Base-by-base conservation (phyloP, 495 filamentous ascomycete genomes). In the Penicillium robsamsonii region DNA sequence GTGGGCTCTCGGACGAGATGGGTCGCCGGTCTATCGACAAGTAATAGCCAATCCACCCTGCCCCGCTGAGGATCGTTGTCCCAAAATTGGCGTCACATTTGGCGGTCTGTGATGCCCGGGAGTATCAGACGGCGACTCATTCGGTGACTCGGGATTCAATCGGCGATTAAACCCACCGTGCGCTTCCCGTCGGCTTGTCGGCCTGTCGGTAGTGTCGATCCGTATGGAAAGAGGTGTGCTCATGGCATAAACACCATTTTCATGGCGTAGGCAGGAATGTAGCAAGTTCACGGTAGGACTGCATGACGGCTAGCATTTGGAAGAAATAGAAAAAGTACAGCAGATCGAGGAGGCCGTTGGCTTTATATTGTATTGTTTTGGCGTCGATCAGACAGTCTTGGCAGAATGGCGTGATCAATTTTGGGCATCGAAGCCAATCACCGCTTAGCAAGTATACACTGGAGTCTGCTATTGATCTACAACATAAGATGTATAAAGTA, bases 391-490 rank as follows among this genome's bases (percentile, higher is more conserved):
- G 53, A 15, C 13, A 53, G 66, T 17, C 71, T 76, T 75, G 74
- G 74, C 74, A 55, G 25, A 71, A 76, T 74, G 66, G 71, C 73
- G 71, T 76, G 73, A 67, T 76, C 62, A 35, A 46, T 18, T 38
- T 29, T 6, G 8, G 55, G 60, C 55, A 55, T 27, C 20, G 15
- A 51, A 50, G 35, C 56, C 33, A 56, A 58, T 43, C 45, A 46
- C 15, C 37, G 29, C n/a, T 11, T 24, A 20, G 43, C 18, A 50
- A 45, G 11, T 57, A 42, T 44, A 56, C 12, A 13, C 10, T 20
- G 18, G 18, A 11, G 7, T 12, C 25, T 40, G 5, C 40, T 18
- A 5, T 22, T 42, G 18, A 42, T 42, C 18, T 11, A 4, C 9
- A 1, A 9, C 6, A 15, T 38, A 38, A 38, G 7, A 17, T 17